Evolutionary conservation across 2,329 filamentous ascomycete species (phyloP), one percentile per base, ranked within the genome.

Genomic region (Myriosclerotinia duriaeana): DNA sequence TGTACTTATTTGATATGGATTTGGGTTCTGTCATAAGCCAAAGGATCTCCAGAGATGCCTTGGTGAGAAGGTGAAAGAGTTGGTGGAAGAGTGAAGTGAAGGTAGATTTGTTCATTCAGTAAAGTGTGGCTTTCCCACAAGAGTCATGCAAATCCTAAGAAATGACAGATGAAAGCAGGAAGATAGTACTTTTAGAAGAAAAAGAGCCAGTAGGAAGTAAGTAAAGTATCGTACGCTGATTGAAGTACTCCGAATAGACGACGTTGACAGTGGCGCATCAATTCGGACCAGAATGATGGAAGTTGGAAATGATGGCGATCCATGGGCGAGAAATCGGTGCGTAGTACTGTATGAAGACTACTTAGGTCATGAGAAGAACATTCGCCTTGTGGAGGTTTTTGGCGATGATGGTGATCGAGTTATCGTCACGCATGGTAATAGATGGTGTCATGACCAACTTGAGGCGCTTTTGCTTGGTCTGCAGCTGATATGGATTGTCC

Each of bases 381-480:
- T 12, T 77, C 61, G 66, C 71, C 72, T 40, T 65, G 52, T 59
- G 61, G 5, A 70, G 20, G 46, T 65, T 65, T 50, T 68, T 67
- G 1, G 61, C 61, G 20, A 63, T 46, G 2, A 69, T 67, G 0
- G 70, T 72, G 0, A 69, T 68, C 0, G 71, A 70, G 42, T 70
- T 69, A 48, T 86, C 83, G 69, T 85, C 83, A 42, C 83, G 79
- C 71, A 84, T 80, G 2, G 83, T 85, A 55, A 86, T 80, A 11
- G 82, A 79, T 0, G 84, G 84, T 0, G 84, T 85, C 6, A 84
- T 81, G 38, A 84, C 81, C 1, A 85, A 78, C 64, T 81, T 80
- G n/a, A 87, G 74, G 6, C 84, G 80, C 76, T 78, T 82, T 71
- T 85, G 83, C 71, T 79, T 79, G 7, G 78, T 76, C 76, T 85